These are phyloP conservation scores for Macadamia tetraphylla DNA, from an alignment of 164 flowering plant genomes.

Conservation along the genomic window DNA sequence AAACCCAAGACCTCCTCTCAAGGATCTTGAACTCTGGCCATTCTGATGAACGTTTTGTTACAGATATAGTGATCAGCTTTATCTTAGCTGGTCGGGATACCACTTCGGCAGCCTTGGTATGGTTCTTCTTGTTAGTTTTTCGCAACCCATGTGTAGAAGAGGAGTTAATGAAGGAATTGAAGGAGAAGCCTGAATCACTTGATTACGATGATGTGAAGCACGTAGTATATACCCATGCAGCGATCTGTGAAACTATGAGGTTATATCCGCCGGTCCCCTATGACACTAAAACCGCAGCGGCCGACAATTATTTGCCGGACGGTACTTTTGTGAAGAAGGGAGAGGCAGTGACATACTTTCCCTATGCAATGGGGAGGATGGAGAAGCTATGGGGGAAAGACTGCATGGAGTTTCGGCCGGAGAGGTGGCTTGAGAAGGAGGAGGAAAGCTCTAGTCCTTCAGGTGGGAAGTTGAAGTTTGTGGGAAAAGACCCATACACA, in stretches of 20 bases:
- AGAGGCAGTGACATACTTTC: conserved; percentile 18
- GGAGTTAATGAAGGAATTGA: conserved; percentile 26
- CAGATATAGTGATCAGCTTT: conserved; percentile 37
- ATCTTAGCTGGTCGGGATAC: conserved; percentile 48
- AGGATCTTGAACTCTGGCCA: conserved; percentile 10
- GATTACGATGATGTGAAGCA: conserved; percentile 29
- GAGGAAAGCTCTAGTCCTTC: background rate
- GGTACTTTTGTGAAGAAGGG: conserved; percentile 27
- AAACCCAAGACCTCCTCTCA: conserved; percentile 11
- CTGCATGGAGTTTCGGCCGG: conserved; percentile 24
- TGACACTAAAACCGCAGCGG: conserved; percentile 17
- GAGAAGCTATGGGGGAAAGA: conserved; percentile 28
- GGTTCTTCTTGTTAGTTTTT: conserved; percentile 43
- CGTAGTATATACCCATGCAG: conserved; percentile 28
- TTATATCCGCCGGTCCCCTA: conserved; percentile 31
- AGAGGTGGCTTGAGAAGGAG: conserved; percentile 26
- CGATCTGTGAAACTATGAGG: conserved; percentile 33
- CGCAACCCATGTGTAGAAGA: conserved; percentile 23
- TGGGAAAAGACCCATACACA: conserved; percentile 19
- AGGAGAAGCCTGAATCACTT: conserved; percentile 5
- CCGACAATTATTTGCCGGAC: conserved; percentile 26
- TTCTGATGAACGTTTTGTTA: conserved; percentile 12
- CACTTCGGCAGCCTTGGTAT: conserved; percentile 40
- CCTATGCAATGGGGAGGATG: conserved; percentile 33
- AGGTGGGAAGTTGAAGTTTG: conserved; percentile 18